A percentile compares a stretch with the other conserved stretches of the same genome.
Conservation (phyloP, 2,329 filamentous ascomycete species). For the Aspergillus candidus region DNA sequence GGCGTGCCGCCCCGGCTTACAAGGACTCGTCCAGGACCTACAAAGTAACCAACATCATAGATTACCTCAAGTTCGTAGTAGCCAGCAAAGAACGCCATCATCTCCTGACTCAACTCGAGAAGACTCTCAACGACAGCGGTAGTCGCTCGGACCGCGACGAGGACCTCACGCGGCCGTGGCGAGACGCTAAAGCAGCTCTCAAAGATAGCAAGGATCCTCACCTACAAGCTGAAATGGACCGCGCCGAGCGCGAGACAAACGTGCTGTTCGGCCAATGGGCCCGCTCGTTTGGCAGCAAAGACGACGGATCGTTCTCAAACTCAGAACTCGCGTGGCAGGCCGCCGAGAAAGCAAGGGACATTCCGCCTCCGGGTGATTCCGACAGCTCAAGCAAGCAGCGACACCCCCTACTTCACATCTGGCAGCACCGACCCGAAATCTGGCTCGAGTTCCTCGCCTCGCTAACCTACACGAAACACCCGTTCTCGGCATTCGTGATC, state of each 20-base stretch:
- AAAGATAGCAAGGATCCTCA: conserved; percentile 6
- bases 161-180: conserved; percentile 31
- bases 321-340: conserved; percentile 20
- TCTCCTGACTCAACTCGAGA: conserved; percentile 28
- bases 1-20: conserved; percentile 32
- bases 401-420: conserved; percentile 31
- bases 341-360: conserved; percentile 22
- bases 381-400: neutral
- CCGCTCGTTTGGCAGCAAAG: conserved; percentile 1
- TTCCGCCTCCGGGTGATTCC: conserved; percentile 26
- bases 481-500: conserved; percentile 20
- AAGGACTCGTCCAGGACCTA: conserved; percentile 19
- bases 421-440: conserved; percentile 26
- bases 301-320: conserved; percentile 15
- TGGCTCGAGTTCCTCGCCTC: conserved; percentile 36
- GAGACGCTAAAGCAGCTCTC: conserved; percentile 17
- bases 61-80: conserved; percentile 40
- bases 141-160: conserved; percentile 21
- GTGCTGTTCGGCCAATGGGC: conserved; percentile 17
- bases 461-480: conserved; percentile 25
- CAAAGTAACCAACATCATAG: conserved; percentile 37
- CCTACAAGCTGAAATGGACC: conserved; percentile 15
- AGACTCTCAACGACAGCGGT: conserved; percentile 19
- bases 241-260: conserved; percentile 17
- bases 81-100: conserved; percentile 25